Base-by-base conservation (phyloP, 176 grass and related monocot species). In the Zea luxurians region DNA sequence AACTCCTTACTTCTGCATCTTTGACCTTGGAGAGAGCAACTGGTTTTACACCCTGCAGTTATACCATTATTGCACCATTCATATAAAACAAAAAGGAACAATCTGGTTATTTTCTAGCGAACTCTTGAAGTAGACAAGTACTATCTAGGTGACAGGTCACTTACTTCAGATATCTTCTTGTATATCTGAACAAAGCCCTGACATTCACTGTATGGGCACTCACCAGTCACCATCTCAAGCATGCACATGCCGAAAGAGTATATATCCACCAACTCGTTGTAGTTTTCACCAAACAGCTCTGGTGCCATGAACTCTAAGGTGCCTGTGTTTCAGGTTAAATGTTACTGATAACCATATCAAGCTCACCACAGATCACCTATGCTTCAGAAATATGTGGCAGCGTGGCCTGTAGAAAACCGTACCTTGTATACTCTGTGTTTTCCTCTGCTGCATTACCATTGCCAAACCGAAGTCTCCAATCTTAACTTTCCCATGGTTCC, bases 171-270 rank as follows among this genome's bases (percentile, higher is more conserved):
- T 57, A 91, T 73, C 34, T 88, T 91, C 50, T 82, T 87, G 48
- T 85, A 91, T 88, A 85, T 79, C 41, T 88, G 82, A 21, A 45
- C 78, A 68, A 73, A 82, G 42, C 66, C 76, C 69, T 68, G 58
- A 43, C 82, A 88, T 82, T 91, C 85, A 76, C 78, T 82, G 18
- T 91, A 91, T 2, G 89, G 85, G 64, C 81, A 88, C 72, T 91
- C 89, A 71, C 83, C 73, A 18, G 89, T 91, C 70, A 91, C 78
- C 82, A 91, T 79, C 75, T 91, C 89, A 21, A 91, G 85, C 85
- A 91, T 91, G 44, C 85, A 88, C 85, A 91, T 82, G 27, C 89
- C 89, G 40, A 88, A 91, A 18, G 89, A 91, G 76, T 91, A 88
- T 79, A 88, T 85, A 73, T 88, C 89, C 49, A 82, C 89, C 55